Percentiles rank a stretch among this genome's conserved stretches.
Evolutionary conservation across 2,329 filamentous ascomycete species (phyloP).

Genomic region (Colletotrichum phormii): DNA sequence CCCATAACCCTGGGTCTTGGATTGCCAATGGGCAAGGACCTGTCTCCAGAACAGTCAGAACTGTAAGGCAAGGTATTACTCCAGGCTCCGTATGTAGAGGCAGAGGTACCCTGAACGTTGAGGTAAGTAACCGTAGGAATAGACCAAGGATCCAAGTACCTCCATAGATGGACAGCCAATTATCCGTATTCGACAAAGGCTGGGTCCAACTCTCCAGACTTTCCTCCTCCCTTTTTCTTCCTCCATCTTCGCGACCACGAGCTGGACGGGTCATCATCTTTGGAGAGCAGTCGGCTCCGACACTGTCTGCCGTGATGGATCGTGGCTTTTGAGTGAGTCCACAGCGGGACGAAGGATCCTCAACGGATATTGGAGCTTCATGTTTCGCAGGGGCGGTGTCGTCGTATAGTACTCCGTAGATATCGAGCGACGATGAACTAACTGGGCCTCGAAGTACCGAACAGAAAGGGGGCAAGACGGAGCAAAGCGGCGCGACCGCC

Average conservation of each 20-base stretch:
- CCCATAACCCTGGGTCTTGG: constrained; percentile 17
- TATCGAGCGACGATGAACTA: not conserved
- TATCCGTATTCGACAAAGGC: constrained; percentile 16
- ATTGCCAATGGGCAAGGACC: constrained; percentile 11
- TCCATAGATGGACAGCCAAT: not conserved
- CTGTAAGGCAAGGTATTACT: not conserved
- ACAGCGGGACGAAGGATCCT: constrained; percentile 19
- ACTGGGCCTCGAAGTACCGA: not conserved
- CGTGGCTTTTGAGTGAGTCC: not conserved
- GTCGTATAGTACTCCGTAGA: not conserved
- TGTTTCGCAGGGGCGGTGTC: constrained; percentile 1
- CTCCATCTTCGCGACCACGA: constrained; percentile 2
- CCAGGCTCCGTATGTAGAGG: not conserved
- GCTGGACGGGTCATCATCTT: not conserved
- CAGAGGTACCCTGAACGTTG: not conserved
- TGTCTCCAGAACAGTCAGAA: constrained; percentile 6
- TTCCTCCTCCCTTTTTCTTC: constrained; percentile 12
- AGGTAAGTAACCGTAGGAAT: not conserved
- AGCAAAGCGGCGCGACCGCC: not conserved
- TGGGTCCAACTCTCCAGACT: constrained; percentile 28
- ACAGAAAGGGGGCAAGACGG: constrained; percentile 16
- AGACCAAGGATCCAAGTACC: constrained; percentile 1
- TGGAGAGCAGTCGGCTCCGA: constrained; percentile 8
- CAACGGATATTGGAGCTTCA: constrained; percentile 30
- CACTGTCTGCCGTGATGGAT: not conserved